Evolutionary conservation across 2,329 filamentous ascomycete genomes (phyloP).

Genomic region (Phoma sp.): DNA sequence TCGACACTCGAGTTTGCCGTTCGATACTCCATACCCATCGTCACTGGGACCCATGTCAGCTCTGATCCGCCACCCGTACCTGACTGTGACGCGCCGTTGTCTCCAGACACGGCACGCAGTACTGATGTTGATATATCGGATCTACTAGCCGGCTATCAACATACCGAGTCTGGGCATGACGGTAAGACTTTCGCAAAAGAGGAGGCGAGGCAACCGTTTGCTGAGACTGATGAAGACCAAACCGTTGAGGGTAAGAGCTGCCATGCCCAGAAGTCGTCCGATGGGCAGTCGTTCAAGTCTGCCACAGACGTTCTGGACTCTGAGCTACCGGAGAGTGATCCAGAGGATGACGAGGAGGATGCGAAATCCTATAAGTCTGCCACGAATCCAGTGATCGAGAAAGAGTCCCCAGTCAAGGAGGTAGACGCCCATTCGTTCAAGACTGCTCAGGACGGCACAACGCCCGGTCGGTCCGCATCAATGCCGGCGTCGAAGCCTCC

Average conservation of each 20-base stretch:
- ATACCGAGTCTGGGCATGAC: slow-evolving; percentile 33
- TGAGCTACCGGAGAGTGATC: not conserved
- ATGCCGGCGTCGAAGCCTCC: slow-evolving; percentile 24
- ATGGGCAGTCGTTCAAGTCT: slow-evolving; percentile 45
- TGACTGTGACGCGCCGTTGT: slow-evolving; percentile 8
- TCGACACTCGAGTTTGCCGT: slow-evolving; percentile 43
- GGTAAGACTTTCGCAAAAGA: slow-evolving; percentile 22
- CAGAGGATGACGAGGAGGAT: slow-evolving; percentile 7
- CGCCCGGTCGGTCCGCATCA: slow-evolving; percentile 28
- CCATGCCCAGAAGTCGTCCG: slow-evolving; percentile 39
- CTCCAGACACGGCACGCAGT: slow-evolving; percentile 20
- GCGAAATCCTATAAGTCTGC: slow-evolving; percentile 24
- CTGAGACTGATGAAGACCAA: not conserved
- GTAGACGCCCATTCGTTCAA: slow-evolving; percentile 33
- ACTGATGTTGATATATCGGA: slow-evolving; percentile 45
- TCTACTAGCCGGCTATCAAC: slow-evolving; percentile 40
- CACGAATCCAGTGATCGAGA: slow-evolving; percentile 17
- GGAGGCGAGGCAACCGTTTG: slow-evolving; percentile 9
- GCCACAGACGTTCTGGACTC: slow-evolving; percentile 32
- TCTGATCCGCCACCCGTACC: slow-evolving; percentile 11
- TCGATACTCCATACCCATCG: slow-evolving; percentile 39
- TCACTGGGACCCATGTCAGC: slow-evolving; percentile 18
- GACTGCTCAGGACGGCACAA: slow-evolving; percentile 27
- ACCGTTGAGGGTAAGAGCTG: slow-evolving; percentile 22
- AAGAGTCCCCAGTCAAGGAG: slow-evolving; percentile 23